A percentile compares a stretch with the other conserved stretches of the same genome.
phyloP scores from a whole-genome alignment of 2,329 filamentous ascomycete genomes.

The Venturiaceae sp. region DNA sequence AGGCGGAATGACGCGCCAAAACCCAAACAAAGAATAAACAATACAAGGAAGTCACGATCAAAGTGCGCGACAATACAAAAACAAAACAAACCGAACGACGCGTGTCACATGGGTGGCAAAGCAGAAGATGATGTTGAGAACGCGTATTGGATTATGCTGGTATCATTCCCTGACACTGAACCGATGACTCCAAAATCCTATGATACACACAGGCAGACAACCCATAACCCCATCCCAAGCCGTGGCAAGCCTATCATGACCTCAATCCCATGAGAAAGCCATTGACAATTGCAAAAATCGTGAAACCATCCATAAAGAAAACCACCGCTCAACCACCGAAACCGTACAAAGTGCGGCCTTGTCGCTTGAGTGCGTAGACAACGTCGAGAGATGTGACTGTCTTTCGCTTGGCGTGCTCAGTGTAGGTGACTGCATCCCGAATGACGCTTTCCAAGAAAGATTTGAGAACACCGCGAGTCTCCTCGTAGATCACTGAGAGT shows the following conservation, averaged over 20 bases:
- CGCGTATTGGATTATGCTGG: conserved; percentile 8
- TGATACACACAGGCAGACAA: conserved; percentile 6
- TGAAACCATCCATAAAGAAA: conserved; percentile 7
- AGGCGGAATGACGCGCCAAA: background rate
- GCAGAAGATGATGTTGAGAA: background rate
- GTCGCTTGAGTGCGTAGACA: conserved; percentile 54
- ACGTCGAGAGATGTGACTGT: conserved; percentile 55
- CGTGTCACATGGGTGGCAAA: background rate
- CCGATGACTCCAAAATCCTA: conserved; percentile 7
- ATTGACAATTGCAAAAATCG: conserved; percentile 3
- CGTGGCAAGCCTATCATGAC: background rate
- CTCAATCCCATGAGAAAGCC: conserved; percentile 3
- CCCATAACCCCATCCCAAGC: conserved; percentile 6
- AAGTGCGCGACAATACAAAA: too few relatives aligned
- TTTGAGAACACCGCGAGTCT: conserved; percentile 75
- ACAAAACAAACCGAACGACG: too few relatives aligned
- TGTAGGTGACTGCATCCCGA: conserved; percentile 71
- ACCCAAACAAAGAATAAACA: background rate
- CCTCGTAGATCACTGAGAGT: conserved; percentile 63
- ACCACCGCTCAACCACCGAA: conserved; percentile 52
- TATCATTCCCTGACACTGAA: conserved; percentile 2
- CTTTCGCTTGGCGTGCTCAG: conserved; percentile 74
- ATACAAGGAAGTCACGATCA: too few relatives aligned
- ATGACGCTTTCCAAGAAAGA: conserved; percentile 77
- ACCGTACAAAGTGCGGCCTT: conserved; percentile 58